These are phyloP conservation scores for Flueggea neowawraea DNA, from an alignment of 441 rosid species.

Conservation along the genomic window DNA sequence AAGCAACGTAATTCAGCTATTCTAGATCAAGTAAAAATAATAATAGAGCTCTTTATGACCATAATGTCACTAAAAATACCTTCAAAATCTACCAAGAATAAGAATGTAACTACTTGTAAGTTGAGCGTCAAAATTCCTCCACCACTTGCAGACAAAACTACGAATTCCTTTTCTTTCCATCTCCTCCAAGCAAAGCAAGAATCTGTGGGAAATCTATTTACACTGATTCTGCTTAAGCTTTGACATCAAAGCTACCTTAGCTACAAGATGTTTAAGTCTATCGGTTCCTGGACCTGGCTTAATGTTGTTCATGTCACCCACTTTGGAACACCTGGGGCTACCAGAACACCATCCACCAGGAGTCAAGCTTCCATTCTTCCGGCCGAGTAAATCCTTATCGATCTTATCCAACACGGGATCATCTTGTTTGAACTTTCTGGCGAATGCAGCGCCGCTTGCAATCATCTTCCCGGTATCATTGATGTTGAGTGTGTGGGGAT, in stretches of 20 bases:
- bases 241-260: conserved; percentile 42
- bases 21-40: no score
- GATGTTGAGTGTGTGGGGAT: conserved; percentile 67
- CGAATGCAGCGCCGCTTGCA: conserved; percentile 77
- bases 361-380: conserved; percentile 55
- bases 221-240: conserved; percentile 58
- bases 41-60: no score
- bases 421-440: conserved; percentile 63
- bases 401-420: conserved; percentile 60
- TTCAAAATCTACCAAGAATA: no score
- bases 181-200: conserved; percentile 7
- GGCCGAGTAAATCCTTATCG: conserved; percentile 59
- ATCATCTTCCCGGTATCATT: conserved; percentile 65
- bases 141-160: background rate
- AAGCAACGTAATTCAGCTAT: no score
- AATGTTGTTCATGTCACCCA: conserved; percentile 59
- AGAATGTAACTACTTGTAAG: no score
- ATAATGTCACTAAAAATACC: no score
- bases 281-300: conserved; percentile 75
- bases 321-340: conserved; percentile 54
- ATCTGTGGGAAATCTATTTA: conserved; percentile 46
- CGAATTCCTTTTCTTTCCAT: background rate
- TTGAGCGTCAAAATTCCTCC: background rate
- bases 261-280: conserved; percentile 56
- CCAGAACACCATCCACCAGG: conserved; percentile 97